Evolutionary conservation across 768 basidiomycete species (phyloP), one percentile per base, ranked within the genome.

Genomic region (Heimioporus sp.): DNA sequence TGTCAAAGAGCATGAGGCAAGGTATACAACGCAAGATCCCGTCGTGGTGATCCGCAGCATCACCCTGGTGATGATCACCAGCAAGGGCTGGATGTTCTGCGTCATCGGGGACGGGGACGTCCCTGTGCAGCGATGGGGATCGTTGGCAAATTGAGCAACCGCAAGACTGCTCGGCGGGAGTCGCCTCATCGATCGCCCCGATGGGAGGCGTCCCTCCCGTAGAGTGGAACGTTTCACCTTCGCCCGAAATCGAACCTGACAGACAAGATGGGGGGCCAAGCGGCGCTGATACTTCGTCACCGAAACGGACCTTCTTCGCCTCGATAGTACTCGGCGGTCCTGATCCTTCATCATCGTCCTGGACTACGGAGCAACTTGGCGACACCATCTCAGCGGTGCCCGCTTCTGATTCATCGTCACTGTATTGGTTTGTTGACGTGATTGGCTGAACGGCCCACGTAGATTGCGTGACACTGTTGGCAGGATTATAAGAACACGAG

Each of bases 1-100:
- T 57, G 21, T 59, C 54, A 40, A 65, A 65, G 21, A 48, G 2
- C n/a, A 17, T 13, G 19, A 53, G 15, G 46, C 65, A 66, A 16
- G 54, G 46, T 13, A 42, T 48, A 40, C 65, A 66, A 5, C 37
- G 52, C 20, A 54, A 54, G 9, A 15, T 8, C 7, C 30, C 39
- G 11, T 39, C 20, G 6, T 17, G 32, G 34, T 15, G n/a, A 43
- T 31, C 40, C 21, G 12, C 13, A 16, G 47, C 35, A 17, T 36
- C 30, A 43, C 46, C 48, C 34, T 24, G 47, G 16, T 11, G 32
- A 19, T 12, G n/a, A 32, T 28, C 48, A 31, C 34, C 48, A 20
- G 41, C 8, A 32, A 56, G 37, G 35, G 50, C 28, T 35, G 38
- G 19, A 36, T 28, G 41, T 17, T 37, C 39, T 17, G 10, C 32